Evolutionary conservation across 805 yeast species (phyloP).

Genomic region (Cyberlindnera xylosilytica): DNA sequence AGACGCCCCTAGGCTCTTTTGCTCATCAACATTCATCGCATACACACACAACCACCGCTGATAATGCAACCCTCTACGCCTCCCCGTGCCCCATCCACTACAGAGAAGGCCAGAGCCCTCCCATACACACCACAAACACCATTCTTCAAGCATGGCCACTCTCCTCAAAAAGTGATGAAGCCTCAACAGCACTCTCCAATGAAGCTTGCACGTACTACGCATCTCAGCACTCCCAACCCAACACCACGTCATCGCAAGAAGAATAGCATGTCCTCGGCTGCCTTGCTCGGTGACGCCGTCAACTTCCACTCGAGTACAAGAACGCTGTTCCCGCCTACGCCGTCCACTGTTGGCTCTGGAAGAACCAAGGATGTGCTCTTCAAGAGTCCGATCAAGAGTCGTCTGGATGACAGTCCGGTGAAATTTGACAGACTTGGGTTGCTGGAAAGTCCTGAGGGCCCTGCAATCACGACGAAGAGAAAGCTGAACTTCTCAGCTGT

Average conservation of each 20-base stretch:
- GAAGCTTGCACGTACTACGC: constrained; percentile 4
- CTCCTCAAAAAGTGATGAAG: constrained; percentile 8
- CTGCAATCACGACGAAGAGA: constrained; percentile 9
- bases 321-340: constrained; percentile 29
- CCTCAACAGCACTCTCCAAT: constrained; percentile 11
- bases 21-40: neutral
- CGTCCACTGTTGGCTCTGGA: constrained; percentile 29
- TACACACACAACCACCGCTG: neutral
- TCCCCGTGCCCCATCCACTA: constrained; percentile 16
- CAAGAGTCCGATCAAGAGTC: constrained; percentile 12
- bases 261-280: constrained; percentile 14
- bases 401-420: constrained; percentile 7
- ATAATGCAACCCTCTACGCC: constrained; percentile 25
- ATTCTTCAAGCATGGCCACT: constrained; percentile 15
- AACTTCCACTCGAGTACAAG: constrained; percentile 14
- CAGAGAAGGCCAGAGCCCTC: constrained; percentile 11
- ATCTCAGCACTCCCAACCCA: constrained; percentile 21
- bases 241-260: constrained; percentile 26
- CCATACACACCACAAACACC: constrained; percentile 24
- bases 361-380: constrained; percentile 17
- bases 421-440: neutral
- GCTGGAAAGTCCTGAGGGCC: constrained; percentile 10
- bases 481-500: constrained; percentile 12
- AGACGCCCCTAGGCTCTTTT: neutral
- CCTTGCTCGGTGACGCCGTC: constrained; percentile 9